phyloP scores from a whole-genome alignment of 176 grass and related monocot species.

The Dendrocalamus sinicus region DNA sequence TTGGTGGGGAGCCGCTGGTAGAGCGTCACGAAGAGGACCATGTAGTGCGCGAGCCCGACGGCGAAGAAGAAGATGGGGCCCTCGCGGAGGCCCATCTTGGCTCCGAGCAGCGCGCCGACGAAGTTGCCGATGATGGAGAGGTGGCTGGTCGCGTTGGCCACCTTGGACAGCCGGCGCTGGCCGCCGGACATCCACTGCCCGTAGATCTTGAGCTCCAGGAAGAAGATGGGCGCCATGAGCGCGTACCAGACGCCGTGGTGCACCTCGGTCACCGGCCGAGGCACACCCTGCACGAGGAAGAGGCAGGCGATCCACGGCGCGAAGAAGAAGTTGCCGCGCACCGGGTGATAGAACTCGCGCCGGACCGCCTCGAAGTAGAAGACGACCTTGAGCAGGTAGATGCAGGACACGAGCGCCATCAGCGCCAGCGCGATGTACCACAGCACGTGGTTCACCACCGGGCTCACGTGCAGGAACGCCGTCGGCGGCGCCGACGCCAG shows the following conservation, averaged over 20 bases:
- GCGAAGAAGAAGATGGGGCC: conserved; percentile 91
- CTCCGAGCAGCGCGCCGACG: conserved; percentile 80
- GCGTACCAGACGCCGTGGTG: conserved; percentile 66
- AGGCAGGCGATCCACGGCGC: conserved; percentile 88
- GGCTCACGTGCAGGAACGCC: conserved; percentile 73
- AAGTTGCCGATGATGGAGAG: conserved; percentile 96
- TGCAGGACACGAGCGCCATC: conserved; percentile 52
- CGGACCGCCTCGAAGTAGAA: conserved; percentile 94
- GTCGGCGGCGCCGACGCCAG: conserved; percentile 58
- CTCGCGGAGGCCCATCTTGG: conserved; percentile 76
- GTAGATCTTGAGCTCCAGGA: conserved; percentile 94
- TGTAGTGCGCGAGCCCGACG: conserved; percentile 87
- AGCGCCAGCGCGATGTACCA: conserved; percentile 70
- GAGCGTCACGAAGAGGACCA: conserved; percentile 94
- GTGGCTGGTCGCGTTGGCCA: conserved; percentile 91
- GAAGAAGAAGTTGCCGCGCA: conserved; percentile 97
- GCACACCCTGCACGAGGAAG: conserved; percentile 67
- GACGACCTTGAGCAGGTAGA: conserved; percentile 81
- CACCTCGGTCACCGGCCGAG: conserved; percentile 39
- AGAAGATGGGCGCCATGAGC: conserved; percentile 86
- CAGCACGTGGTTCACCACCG: conserved; percentile 54
- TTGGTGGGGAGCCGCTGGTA: conserved; percentile 96
- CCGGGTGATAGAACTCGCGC: conserved; percentile 90
- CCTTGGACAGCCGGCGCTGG: conserved; percentile 71
- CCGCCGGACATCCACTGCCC: conserved; percentile 98